A percentile compares a stretch with the other conserved stretches of the same genome.
phyloP scores from a whole-genome alignment of 306 rosid genomes.

The Pterocarpus macrocarpus region DNA sequence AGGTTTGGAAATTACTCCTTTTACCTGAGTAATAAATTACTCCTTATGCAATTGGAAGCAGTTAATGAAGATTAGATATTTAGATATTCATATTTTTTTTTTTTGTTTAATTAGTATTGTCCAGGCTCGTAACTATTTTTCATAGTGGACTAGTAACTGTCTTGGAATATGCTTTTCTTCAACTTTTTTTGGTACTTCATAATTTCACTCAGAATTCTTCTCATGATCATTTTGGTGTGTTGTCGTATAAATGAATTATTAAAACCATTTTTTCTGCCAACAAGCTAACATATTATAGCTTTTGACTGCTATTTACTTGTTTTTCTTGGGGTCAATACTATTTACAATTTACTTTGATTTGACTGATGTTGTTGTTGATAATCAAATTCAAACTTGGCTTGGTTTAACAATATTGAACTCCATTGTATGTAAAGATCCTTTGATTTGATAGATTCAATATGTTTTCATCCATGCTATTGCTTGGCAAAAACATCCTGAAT shows the following conservation, averaged over 20 bases:
- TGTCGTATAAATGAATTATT: conserved; percentile 15
- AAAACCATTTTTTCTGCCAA: conserved; percentile 1
- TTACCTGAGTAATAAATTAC: conserved; percentile 37
- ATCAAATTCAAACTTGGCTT: conserved; percentile 30
- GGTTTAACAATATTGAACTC: conserved; percentile 35
- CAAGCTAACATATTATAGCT: conserved; percentile 1
- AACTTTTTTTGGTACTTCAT: conserved; percentile 14
- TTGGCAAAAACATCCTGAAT: neutral
- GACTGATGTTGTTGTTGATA: conserved; percentile 12
- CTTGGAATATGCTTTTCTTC: conserved; percentile 20
- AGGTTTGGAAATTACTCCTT: conserved; percentile 66
- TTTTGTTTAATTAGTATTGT: conserved; percentile 15
- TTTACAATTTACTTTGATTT: neutral
- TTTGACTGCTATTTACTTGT: neutral
- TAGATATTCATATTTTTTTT: conserved; percentile 10
- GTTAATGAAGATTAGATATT: conserved; percentile 3
- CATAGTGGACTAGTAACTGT: neutral
- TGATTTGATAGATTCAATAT: neutral
- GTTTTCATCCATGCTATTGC: neutral
- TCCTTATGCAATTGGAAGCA: conserved; percentile 31
- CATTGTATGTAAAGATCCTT: neutral
- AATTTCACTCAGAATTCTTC: conserved; percentile 25
- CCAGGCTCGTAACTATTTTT: conserved; percentile 33
- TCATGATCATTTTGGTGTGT: conserved; percentile 30
- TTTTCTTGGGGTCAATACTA: neutral